These are phyloP conservation scores for Sarocladium oryzae DNA, from an alignment of 2,329 filamentous ascomycete species.

Conservation along the genomic window DNA sequence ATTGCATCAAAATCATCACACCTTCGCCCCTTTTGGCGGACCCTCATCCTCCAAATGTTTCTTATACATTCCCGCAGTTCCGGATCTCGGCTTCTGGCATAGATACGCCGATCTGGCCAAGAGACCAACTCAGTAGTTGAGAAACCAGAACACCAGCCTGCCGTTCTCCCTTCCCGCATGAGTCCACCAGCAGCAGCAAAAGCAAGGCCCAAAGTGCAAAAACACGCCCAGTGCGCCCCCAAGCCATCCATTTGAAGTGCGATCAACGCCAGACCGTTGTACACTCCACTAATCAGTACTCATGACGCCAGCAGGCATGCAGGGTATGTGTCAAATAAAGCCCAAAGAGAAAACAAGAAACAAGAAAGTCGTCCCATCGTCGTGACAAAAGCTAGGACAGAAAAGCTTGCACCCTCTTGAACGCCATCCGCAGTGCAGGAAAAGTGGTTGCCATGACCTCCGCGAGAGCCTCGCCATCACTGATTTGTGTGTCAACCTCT, in stretches of 20 bases:
- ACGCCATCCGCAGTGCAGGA: conserved; percentile 1
- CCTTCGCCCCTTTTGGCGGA: not conserved
- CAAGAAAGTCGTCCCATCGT: conserved; percentile 5
- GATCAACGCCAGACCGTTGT: conserved; percentile 8
- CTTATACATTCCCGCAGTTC: too few relatives aligned
- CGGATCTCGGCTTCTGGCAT: too few relatives aligned
- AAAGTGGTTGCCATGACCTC: too few relatives aligned
- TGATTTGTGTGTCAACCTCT: too few relatives aligned
- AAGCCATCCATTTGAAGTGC: not conserved
- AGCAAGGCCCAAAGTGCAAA: not conserved
- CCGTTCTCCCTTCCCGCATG: not conserved
- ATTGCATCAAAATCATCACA: not conserved
- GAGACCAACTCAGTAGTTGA: not conserved
- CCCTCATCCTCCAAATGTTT: too few relatives aligned
- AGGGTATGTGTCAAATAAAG: conserved; percentile 8
- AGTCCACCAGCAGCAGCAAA: not conserved
- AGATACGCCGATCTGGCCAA: too few relatives aligned
- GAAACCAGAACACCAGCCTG: not conserved
- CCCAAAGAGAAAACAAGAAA: conserved; percentile 14
- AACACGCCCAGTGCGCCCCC: not conserved
- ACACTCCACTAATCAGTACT: conserved; percentile 8
- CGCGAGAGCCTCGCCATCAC: too few relatives aligned
- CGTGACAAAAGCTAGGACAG: not conserved
- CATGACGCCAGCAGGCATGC: not conserved
- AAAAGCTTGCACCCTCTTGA: not conserved